Evolutionary conservation across 2,329 filamentous ascomycete genomes (phyloP), one percentile per base, ranked within the genome.

Genomic region (Botrytis elliptica): DNA sequence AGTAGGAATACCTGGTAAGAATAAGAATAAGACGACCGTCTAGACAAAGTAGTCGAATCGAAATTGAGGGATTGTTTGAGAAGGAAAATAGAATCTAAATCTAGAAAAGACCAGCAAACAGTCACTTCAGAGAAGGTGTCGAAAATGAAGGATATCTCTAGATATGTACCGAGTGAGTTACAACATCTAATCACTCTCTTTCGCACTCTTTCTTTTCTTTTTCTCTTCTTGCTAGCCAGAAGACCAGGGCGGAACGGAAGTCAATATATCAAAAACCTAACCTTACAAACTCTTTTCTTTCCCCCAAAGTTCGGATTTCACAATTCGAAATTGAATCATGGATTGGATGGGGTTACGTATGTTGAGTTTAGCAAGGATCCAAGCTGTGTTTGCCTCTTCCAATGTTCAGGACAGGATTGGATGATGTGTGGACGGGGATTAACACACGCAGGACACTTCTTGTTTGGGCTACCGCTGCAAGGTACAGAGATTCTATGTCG

Each of bases 381-480:
- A 55, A 57, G 52, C 52, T 57, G 52, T 57, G n/a, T 57, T 57
- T 57, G n/a, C n/a, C n/a, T 57, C 52, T 57, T 29, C 52, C 52
- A 57, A 29, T 18, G 52, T 57, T 57, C 52, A 57, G 62, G 62
- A 64, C n/a, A 57, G 62, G 62, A 64, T 64, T 64, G 38, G 62
- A 64, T 44, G 62, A 40, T 40, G 25, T 40, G 7, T 42, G 62
- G 16, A 20, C 25, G 36, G 38, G 62, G 59, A 33, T 36, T 36
- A n/a, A 20, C 40, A 40, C 16, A 57, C 52, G 52, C 52, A 33
- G n/a, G 18, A 33, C 52, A 29, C 52, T 57, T 42, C 38, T 44
- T 42, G 62, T 64, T 63, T 64, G 16, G 62, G 62, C 38, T 64
- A n/a, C 38, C 62, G 62, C 62, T 64, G 62, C 62, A 64, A 64